These are phyloP conservation scores for Verticillium klebahnii DNA, from an alignment of 2,329 filamentous ascomycete genomes.

Conservation along the genomic window DNA sequence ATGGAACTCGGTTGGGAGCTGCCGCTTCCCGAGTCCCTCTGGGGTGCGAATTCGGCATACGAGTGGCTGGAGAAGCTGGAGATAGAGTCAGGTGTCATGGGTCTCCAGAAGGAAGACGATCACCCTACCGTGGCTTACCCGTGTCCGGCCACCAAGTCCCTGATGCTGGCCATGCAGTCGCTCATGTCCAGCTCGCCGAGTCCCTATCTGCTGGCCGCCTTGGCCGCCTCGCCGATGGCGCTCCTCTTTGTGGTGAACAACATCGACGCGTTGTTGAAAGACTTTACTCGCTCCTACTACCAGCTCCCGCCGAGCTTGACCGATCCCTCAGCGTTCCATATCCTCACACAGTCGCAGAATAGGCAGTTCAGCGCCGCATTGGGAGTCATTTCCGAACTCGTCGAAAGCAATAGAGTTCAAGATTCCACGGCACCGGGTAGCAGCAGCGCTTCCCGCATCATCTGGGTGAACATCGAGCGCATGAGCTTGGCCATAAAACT, in stretches of 20 bases:
- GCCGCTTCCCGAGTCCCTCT: constrained; percentile 19
- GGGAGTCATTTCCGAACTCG: constrained; percentile 14
- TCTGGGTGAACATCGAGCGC: constrained; percentile 21
- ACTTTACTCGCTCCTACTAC: constrained; percentile 28
- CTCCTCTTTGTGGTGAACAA: constrained; percentile 22
- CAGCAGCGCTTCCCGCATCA: constrained; percentile 11
- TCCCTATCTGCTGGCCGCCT: constrained; percentile 15
- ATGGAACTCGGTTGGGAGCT: constrained; percentile 29
- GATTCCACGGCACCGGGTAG: constrained; percentile 1
- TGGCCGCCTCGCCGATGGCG: constrained; percentile 20
- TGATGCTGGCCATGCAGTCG: constrained; percentile 24
- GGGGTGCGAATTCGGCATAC: constrained; percentile 22
- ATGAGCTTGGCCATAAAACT: constrained; percentile 21
- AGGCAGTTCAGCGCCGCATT: constrained; percentile 20
- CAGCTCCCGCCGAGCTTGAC: constrained; percentile 23
- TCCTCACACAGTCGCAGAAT: constrained; percentile 26
- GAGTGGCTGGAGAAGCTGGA: constrained; percentile 19
- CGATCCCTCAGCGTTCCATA: constrained; percentile 26
- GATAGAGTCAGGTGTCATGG: constrained; percentile 12
- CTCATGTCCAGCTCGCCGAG: constrained; percentile 23
- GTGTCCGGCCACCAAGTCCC: constrained; percentile 18
- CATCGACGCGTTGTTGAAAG: constrained; percentile 20
- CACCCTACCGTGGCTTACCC: constrained; percentile 8
- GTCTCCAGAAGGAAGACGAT: constrained; percentile 9
- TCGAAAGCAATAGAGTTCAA: constrained; percentile 4